Percentiles rank a stretch among this genome's conserved stretches.
Evolutionary conservation across 345 rosid genomes (phyloP).

Genomic region (Eucalyptus cladocalyx): DNA sequence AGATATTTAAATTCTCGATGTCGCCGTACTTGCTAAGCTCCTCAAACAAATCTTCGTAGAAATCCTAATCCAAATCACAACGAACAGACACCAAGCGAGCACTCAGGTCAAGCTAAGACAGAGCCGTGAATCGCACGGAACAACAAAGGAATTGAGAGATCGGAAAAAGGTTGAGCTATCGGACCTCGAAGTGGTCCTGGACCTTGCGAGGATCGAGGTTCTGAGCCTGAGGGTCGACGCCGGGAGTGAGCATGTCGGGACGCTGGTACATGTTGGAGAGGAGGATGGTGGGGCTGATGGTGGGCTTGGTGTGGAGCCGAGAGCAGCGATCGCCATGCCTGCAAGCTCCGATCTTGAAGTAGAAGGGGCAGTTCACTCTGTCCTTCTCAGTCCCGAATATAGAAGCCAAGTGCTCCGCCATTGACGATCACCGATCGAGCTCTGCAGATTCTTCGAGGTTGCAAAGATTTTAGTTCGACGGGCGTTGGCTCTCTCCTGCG

Average conservation of each 20-base stretch:
- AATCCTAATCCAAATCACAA: conserved; percentile 2
- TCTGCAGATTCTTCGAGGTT: neutral
- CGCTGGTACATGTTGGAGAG: conserved; percentile 63
- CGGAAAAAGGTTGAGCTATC: neutral
- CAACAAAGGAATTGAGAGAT: neutral
- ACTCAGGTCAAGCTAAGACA: neutral
- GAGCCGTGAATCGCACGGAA: neutral
- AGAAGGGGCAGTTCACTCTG: conserved; percentile 49
- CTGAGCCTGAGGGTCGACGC: conserved; percentile 29
- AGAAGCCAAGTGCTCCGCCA: conserved; percentile 55
- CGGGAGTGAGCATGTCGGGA: conserved; percentile 44
- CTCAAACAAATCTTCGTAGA: conserved; percentile 41
- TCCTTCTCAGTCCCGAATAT: conserved; percentile 58
- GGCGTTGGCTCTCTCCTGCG: neutral
- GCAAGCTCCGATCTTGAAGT: conserved; percentile 57
- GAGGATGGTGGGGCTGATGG: conserved; percentile 38
- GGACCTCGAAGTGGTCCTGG: conserved; percentile 40
- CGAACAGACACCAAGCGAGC: neutral
- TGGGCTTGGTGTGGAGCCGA: conserved; percentile 52
- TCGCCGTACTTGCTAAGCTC: conserved; percentile 47
- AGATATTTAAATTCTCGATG: conserved; percentile 36
- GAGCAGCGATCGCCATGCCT: conserved; percentile 60
- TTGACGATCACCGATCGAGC: neutral
- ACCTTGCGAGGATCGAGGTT: conserved; percentile 39
- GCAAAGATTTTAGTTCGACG: neutral